Percentiles rank a stretch among this genome's conserved stretches.
phyloP scores from a whole-genome alignment of 441 rosid genomes.

The Mallotus japonicus region DNA sequence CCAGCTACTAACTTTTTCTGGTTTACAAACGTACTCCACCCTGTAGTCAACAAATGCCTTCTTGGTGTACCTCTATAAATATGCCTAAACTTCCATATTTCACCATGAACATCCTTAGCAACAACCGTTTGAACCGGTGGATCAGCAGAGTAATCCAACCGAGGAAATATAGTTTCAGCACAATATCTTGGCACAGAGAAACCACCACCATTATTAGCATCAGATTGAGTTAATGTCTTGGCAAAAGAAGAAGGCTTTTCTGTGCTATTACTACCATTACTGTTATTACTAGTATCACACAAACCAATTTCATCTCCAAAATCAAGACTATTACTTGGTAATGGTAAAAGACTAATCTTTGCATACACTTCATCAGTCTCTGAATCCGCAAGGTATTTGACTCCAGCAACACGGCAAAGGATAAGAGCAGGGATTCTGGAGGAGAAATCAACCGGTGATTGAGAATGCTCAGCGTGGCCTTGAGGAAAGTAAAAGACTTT shows the following conservation, averaged over 20 bases:
- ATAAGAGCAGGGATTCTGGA: slow-evolving; percentile 51
- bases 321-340: slow-evolving; percentile 21
- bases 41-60: slow-evolving; percentile 90
- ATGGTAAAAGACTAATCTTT: slow-evolving; percentile 57
- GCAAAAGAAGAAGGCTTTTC: slow-evolving; percentile 85
- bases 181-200: slow-evolving; percentile 98
- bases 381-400: slow-evolving; percentile 70
- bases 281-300: slow-evolving; percentile 23
- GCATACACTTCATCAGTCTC: slow-evolving; percentile 90
- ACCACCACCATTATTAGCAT: slow-evolving; percentile 99
- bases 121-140: slow-evolving; percentile 94
- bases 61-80: slow-evolving; percentile 97
- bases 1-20: slow-evolving; percentile 99
- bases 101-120: slow-evolving; percentile 92
- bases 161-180: slow-evolving; percentile 94
- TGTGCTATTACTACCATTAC: slow-evolving; percentile 24
- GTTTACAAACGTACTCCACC: slow-evolving; percentile 96
- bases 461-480: slow-evolving; percentile 93
- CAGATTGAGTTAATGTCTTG: slow-evolving; percentile 92
- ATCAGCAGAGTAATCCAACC: slow-evolving; percentile 75
- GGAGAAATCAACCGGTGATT: slow-evolving; percentile 51
- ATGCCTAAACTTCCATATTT: slow-evolving; percentile 92
- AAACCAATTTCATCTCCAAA: slow-evolving; percentile 32
- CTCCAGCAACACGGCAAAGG: slow-evolving; percentile 60
- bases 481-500: slow-evolving; percentile 83